Evolutionary conservation across 129 eudicot species (phyloP).

Genomic region (Flaveria bidentis): DNA sequence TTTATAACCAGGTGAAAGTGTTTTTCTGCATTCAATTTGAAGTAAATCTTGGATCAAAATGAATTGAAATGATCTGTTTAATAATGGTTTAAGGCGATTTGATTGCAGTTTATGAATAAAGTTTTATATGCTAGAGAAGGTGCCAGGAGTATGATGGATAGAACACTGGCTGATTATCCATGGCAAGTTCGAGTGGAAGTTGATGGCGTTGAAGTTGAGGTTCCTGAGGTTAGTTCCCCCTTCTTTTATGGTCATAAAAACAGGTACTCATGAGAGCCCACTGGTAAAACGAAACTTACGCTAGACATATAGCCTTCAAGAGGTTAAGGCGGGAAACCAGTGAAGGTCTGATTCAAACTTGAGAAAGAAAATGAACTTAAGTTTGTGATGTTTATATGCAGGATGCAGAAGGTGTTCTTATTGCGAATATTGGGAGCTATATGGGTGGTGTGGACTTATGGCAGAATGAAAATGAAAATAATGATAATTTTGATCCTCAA

Average conservation of each 20-base stretch:
- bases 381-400: conserved; percentile 21
- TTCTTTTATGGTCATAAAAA: background rate
- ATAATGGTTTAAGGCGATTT: background rate
- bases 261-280: background rate
- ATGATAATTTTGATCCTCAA: conserved; percentile 72
- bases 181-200: conserved; percentile 92
- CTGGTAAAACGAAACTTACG: background rate
- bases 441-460: conserved; percentile 97
- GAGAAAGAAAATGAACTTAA: background rate
- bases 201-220: conserved; percentile 68
- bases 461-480: conserved; percentile 82
- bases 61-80: background rate
- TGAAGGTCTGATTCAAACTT: background rate
- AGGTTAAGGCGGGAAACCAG: background rate
- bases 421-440: conserved; percentile 85
- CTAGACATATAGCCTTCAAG: background rate
- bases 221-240: conserved; percentile 60
- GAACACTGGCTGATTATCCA: conserved; percentile 83
- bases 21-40: background rate
- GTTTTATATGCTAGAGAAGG: conserved; percentile 88
- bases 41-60: background rate
- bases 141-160: conserved; percentile 83
- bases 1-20: conserved; percentile 67
- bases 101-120: conserved; percentile 75
- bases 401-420: conserved; percentile 88